Base-by-base conservation (phyloP, 106 monocot genomes). In the Dendrobium officinale region DNA sequence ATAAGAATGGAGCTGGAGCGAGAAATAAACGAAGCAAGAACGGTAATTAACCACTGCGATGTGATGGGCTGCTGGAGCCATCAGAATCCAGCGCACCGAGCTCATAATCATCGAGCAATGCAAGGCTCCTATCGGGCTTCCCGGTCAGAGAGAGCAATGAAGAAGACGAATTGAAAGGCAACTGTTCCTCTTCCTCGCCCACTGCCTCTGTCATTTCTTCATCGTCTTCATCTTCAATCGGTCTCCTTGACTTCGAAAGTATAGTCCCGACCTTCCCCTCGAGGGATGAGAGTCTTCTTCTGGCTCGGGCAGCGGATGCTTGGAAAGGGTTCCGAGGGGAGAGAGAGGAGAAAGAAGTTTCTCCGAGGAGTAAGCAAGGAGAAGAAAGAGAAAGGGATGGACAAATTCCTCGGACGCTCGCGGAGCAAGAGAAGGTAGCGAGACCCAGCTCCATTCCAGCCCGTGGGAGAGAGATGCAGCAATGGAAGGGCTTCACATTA, bases 91-190 rank as follows among this genome's bases (percentile, higher is more conserved):
- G 85, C 88, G 92, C 94, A 77, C 91, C 94, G 74, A 94, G 77
- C 37, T 92, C 94, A 81, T 92, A 94, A 20, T 97, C 97, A 44
- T 98, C 92, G 16, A 92, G 92, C 82, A 94, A 67, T 11, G 88
- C 77, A 10, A 89, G 77, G 73, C 59, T 88, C 82, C 94, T 80
- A 75, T 95, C 90, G 2, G 94, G 97, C 89, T 98, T 94, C 87
- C 88, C 91, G 42, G 77, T 91, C 55, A 95, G 85, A 13, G 91
- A 92, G 9, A 89, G 84, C 42, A 92, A 81, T 42, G 93, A 79
- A 43, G 85, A 55, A 10, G 85, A 67, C 31, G 78, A 77, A 61
- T 59, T 22, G 13, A 17, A 16, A 61, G 79, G 66, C 1, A 58
- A 24, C 16, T 67, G 51, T 24, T 82, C 87, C n/a, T 80, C 83